phyloP scores from a whole-genome alignment of 305 asterid species.

The Ilex paraguariensis region DNA sequence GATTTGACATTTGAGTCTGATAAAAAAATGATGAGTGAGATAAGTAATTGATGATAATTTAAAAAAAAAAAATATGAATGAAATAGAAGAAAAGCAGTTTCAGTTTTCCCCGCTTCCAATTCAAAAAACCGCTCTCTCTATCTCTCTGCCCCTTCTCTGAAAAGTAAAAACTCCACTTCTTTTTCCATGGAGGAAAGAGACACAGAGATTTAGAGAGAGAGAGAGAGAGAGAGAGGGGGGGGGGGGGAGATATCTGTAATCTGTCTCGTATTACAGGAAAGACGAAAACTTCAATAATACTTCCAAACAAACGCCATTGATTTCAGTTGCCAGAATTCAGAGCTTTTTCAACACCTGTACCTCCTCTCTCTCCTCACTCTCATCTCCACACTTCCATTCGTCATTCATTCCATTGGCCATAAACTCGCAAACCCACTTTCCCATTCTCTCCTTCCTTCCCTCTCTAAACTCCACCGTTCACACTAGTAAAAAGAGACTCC shows the following conservation, averaged over 20 bases:
- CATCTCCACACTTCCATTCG: conserved; percentile 16
- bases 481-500: too few relatives aligned
- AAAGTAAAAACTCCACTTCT: too few relatives aligned
- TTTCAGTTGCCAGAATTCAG: conserved; percentile 40
- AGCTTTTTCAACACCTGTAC: conserved; percentile 70
- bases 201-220: not conserved
- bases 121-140: not conserved
- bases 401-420: conserved; percentile 9
- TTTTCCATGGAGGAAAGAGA: too few relatives aligned
- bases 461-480: not conserved
- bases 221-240: not conserved
- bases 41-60: too few relatives aligned
- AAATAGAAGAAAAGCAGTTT: not conserved
- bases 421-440: not conserved
- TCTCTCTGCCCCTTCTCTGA: not conserved
- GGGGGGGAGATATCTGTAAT: not conserved
- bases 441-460: not conserved
- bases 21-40: too few relatives aligned
- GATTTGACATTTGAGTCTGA: too few relatives aligned
- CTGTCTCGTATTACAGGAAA: not conserved
- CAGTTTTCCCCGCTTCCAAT: not conserved
- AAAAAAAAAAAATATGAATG: too few relatives aligned
- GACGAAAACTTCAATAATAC: not conserved
- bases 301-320: conserved; percentile 41
- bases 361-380: conserved; percentile 39